These are phyloP conservation scores for Circinella minor DNA, from an alignment of 371 early-diverging fungal genomes.

Conservation along the genomic window DNA sequence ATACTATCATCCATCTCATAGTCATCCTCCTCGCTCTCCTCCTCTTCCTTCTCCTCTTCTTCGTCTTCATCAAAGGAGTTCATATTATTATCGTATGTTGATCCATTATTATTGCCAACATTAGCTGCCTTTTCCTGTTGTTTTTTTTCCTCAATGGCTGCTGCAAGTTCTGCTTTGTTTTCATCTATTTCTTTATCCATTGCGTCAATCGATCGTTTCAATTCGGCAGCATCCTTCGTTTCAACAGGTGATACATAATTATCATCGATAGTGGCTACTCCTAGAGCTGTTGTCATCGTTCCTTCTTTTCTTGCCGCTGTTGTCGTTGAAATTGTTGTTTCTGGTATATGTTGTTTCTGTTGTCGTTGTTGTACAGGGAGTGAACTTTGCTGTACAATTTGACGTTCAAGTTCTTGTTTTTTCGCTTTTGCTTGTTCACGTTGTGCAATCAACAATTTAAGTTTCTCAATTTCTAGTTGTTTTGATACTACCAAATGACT, in stretches of 20 bases:
- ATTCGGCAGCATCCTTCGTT: neutral
- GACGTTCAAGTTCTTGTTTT: constrained; percentile 4
- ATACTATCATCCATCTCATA: neutral
- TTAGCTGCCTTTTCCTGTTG: neutral
- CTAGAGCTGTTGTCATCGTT: too few species aligned
- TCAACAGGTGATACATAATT: neutral
- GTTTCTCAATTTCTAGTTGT: constrained; percentile 13
- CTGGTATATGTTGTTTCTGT: neutral
- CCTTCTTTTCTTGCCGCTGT: neutral
- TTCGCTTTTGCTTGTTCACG: constrained; percentile 12
- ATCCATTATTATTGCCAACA: neutral
- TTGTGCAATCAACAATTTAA: constrained; percentile 17
- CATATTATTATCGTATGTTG: too few species aligned
- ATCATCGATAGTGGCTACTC: neutral
- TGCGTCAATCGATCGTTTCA: constrained; percentile 17
- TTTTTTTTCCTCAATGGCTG: constrained; percentile 7
- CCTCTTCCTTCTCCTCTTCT: too few species aligned
- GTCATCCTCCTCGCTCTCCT: neutral
- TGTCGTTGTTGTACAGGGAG: neutral
- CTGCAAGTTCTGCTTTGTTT: constrained; percentile 16
- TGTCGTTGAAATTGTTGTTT: neutral
- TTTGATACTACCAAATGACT: constrained; percentile 1
- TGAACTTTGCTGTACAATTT: neutral
- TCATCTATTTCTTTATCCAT: constrained; percentile 15
- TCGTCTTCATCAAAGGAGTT: too few species aligned